Conservation (phyloP, 257 asterid genomes). For the Penstemon newberryi region DNA sequence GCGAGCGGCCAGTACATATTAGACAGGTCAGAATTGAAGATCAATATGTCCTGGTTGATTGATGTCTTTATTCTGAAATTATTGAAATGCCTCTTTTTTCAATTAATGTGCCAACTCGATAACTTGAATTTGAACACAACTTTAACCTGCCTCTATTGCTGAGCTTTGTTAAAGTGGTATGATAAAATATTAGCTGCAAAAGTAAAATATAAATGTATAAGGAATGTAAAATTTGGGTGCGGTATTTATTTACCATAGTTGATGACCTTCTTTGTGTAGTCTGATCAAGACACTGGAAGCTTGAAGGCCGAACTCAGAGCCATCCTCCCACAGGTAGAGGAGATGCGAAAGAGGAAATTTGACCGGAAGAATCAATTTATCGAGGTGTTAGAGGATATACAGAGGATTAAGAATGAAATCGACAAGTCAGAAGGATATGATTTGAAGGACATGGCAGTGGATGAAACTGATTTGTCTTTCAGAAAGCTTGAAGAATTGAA, state of each 20-base stretch:
- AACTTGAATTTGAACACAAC: too few species aligned
- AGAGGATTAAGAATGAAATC: constrained; percentile 66
- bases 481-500: constrained; percentile 86
- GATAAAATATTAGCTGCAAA: too few species aligned
- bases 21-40: constrained; percentile 58
- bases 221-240: too few species aligned
- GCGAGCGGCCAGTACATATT: constrained; percentile 91
- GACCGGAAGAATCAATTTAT: constrained; percentile 77
- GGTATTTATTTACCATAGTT: too few species aligned
- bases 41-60: too few species aligned
- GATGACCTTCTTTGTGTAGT: constrained; percentile 37
- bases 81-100: too few species aligned
- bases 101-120: too few species aligned
- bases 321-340: constrained; percentile 84
- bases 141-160: too few species aligned
- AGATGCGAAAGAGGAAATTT: constrained; percentile 77
- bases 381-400: constrained; percentile 65
- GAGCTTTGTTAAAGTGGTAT: too few species aligned
- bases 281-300: constrained; percentile 74
- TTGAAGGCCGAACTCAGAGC: constrained; percentile 78
- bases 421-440: constrained; percentile 37
- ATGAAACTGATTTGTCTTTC: constrained; percentile 76
- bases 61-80: too few species aligned
- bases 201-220: too few species aligned
- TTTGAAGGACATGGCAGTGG: constrained; percentile 39